Conservation (phyloP, 2,329 filamentous ascomycete genomes). For the Sarocladiaceae sp. region DNA sequence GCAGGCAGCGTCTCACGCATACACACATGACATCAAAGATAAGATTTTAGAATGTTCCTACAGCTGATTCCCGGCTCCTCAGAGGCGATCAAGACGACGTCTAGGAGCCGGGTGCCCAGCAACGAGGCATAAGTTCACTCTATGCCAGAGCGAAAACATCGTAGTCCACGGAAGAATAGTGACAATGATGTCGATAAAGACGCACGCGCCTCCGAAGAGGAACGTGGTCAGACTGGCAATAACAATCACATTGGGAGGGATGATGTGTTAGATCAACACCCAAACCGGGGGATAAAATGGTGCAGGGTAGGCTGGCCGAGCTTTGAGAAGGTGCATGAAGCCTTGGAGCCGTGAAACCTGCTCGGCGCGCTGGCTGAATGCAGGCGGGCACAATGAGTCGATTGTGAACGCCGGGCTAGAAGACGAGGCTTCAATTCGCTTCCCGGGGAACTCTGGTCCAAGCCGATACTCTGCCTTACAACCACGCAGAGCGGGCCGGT, state of each 20-base stretch:
- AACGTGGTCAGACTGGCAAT: constrained; percentile 29
- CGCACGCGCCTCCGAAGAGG: constrained; percentile 18
- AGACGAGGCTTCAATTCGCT: too few species aligned
- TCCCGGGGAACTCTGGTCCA: too few species aligned
- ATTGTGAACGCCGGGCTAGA: constrained; percentile 4
- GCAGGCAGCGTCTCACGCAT: too few species aligned
- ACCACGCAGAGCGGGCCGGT: not conserved
- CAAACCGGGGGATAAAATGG: not conserved
- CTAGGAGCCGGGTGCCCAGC: constrained; percentile 51
- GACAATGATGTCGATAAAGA: constrained; percentile 33
- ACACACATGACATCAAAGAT: not conserved
- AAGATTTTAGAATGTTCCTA: constrained; percentile 49
- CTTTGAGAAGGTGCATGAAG: too few species aligned
- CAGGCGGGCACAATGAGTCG: constrained; percentile 2
- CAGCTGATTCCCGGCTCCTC: constrained; percentile 54
- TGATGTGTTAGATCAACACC: not conserved
- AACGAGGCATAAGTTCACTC: constrained; percentile 42
- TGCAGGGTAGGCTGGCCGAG: constrained; percentile 3
- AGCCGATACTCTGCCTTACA: too few species aligned
- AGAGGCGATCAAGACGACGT: constrained; percentile 47
- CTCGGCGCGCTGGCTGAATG: too few species aligned
- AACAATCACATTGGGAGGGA: not conserved
- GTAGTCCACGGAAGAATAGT: constrained; percentile 39
- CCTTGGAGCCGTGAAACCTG: too few species aligned
- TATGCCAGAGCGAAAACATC: constrained; percentile 53